A percentile compares a stretch with the other conserved stretches of the same genome.
Conservation (phyloP, 345 rosid species). For the Melaleuca quinquenervia region DNA sequence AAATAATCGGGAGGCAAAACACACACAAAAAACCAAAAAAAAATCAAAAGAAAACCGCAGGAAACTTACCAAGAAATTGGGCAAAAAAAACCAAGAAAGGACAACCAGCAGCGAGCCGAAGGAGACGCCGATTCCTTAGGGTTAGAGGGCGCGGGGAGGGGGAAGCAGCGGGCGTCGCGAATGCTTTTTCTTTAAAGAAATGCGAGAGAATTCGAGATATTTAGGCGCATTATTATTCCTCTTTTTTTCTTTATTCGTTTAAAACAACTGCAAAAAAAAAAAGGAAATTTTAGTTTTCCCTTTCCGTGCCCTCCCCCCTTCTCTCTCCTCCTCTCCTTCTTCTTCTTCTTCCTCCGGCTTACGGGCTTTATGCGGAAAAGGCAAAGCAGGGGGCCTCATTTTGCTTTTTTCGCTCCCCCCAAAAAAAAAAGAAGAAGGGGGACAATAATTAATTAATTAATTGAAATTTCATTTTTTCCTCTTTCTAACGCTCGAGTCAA, state of each 20-base stretch:
- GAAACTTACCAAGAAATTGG: slow-evolving; percentile 20
- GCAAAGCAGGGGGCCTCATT: slow-evolving; percentile 2
- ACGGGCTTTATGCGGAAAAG: neutral
- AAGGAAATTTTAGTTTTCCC: neutral
- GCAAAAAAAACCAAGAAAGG: neutral
- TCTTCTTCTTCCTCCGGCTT: neutral
- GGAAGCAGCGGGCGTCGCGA: neutral
- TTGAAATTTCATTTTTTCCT: neutral
- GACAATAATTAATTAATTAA: neutral
- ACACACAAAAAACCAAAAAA: no score
- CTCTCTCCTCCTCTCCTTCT: no score
- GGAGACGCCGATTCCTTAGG: neutral
- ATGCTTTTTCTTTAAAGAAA: neutral
- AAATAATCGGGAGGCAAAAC: neutral
- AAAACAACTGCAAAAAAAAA: no score
- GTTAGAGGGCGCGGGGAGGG: neutral
- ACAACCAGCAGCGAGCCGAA: neutral
- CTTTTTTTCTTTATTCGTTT: neutral
- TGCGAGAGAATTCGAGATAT: neutral
- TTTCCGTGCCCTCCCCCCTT: neutral
- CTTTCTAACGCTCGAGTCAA: neutral
- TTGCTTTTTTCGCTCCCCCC: neutral
- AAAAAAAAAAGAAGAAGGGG: no score
- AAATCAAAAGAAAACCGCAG: neutral
- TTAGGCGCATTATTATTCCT: neutral